Conservation (phyloP, 441 rosid species). For the Monsonia emarginata region DNA sequence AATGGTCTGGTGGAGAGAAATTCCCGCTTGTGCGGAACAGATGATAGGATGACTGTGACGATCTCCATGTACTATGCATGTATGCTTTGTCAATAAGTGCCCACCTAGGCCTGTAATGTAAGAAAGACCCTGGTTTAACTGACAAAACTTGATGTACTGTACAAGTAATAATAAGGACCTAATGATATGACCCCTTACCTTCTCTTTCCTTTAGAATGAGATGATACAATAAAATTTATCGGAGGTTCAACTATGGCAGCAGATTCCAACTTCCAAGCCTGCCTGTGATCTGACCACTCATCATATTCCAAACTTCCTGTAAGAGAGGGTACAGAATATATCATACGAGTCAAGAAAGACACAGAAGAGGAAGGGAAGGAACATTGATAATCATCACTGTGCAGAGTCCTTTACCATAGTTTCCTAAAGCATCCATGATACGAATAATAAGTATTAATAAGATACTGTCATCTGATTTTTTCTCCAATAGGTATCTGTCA, state of each 20-base stretch:
- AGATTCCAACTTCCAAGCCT: slow-evolving; percentile 98
- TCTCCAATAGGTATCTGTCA: slow-evolving; percentile 72
- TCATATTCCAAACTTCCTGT: slow-evolving; percentile 93
- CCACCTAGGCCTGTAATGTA: slow-evolving; percentile 84
- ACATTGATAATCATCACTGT: slow-evolving; percentile 16
- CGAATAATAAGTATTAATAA: slow-evolving; percentile 78
- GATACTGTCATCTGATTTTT: slow-evolving; percentile 99
- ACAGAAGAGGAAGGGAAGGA: neutral
- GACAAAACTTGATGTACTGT: slow-evolving; percentile 8
- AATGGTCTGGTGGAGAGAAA: slow-evolving; percentile 65
- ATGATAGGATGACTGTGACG: slow-evolving; percentile 94
- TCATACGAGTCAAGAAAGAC: slow-evolving; percentile 5
- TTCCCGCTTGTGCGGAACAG: slow-evolving; percentile 69
- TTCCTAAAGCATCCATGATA: slow-evolving; percentile 91
- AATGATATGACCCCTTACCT: slow-evolving; percentile 37
- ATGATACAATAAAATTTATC: slow-evolving; percentile 71
- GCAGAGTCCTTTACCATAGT: slow-evolving; percentile 57
- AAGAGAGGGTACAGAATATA: slow-evolving; percentile 18
- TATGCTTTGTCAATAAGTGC: slow-evolving; percentile 91
- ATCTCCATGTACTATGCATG: slow-evolving; percentile 97
- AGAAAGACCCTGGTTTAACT: slow-evolving; percentile 15
- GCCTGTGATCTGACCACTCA: slow-evolving; percentile 97
- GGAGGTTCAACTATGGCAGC: slow-evolving; percentile 97
- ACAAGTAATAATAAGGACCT: slow-evolving; percentile 14
- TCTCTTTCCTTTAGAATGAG: slow-evolving; percentile 85